phyloP scores from a whole-genome alignment of 331 rosid species.

The Erythrophleum ivorense region DNA sequence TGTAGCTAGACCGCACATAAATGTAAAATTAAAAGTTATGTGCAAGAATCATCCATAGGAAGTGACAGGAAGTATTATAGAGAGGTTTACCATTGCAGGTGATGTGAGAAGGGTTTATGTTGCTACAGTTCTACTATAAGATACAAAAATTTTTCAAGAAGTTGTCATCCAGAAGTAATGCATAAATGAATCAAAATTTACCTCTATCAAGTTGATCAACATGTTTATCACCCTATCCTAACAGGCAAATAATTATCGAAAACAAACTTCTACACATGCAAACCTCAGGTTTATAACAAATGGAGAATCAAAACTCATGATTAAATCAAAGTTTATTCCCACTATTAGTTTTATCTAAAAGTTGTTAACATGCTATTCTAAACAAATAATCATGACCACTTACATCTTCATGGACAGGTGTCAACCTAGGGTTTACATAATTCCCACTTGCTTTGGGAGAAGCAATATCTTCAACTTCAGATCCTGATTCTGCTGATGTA shows the following conservation, averaged over 20 bases:
- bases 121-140: background rate
- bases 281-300: background rate
- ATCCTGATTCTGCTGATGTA: conserved; percentile 68
- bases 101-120: background rate
- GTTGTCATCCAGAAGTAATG: background rate
- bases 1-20: background rate
- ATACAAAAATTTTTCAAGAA: background rate
- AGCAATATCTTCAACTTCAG: conserved; percentile 64
- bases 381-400: conserved; percentile 30
- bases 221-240: background rate
- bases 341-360: background rate
- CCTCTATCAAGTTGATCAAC: background rate
- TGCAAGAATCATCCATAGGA: conserved; percentile 6
- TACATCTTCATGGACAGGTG: conserved; percentile 67
- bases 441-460: conserved; percentile 55
- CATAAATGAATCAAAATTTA: background rate
- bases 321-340: background rate
- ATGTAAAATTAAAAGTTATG: background rate
- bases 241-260: background rate
- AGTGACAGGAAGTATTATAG: background rate
- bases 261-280: background rate
- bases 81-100: background rate
- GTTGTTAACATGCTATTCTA: background rate
- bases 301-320: background rate
- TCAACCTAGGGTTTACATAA: conserved; percentile 51